Evolutionary conservation across 139 green algal species (phyloP).

Genomic region (Pseudopediastrum boryanum): DNA sequence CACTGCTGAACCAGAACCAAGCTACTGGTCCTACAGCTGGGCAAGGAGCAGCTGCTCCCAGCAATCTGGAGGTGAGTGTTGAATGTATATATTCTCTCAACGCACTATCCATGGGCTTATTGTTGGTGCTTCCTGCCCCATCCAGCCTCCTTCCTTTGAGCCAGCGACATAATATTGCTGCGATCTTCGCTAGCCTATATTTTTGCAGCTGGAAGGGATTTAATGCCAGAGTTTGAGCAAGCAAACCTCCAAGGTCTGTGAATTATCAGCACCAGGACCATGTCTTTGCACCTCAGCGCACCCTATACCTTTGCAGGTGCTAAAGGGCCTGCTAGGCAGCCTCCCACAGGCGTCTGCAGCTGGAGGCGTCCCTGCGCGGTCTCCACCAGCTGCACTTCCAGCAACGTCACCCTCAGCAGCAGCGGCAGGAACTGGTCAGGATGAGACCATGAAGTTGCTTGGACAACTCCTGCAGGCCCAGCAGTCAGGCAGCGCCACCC

Average conservation of each 20-base stretch:
- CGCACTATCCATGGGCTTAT: not conserved
- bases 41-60: constrained; percentile 18
- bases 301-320: constrained; percentile 7
- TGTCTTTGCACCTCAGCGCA: not conserved
- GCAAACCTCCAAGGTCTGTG: too few relatives aligned
- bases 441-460: constrained; percentile 18
- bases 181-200: not conserved
- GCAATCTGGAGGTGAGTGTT: not conserved
- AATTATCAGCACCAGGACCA: not conserved
- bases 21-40: constrained; percentile 1
- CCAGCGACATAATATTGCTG: not conserved
- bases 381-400: constrained; percentile 20
- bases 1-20: constrained; percentile 42
- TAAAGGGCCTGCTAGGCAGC: not conserved
- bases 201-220: not conserved
- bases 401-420: constrained; percentile 29
- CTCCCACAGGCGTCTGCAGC: not conserved
- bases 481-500: constrained; percentile 8
- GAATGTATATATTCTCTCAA: not conserved
- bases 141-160: too few relatives aligned
- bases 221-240: not conserved
- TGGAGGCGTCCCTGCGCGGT: constrained; percentile 26
- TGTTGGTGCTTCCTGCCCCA: not conserved
- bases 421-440: too few relatives aligned
- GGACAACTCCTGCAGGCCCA: constrained; percentile 17